phyloP scores from a whole-genome alignment of 805 yeast genomes.

The Lachancea nothofagi region DNA sequence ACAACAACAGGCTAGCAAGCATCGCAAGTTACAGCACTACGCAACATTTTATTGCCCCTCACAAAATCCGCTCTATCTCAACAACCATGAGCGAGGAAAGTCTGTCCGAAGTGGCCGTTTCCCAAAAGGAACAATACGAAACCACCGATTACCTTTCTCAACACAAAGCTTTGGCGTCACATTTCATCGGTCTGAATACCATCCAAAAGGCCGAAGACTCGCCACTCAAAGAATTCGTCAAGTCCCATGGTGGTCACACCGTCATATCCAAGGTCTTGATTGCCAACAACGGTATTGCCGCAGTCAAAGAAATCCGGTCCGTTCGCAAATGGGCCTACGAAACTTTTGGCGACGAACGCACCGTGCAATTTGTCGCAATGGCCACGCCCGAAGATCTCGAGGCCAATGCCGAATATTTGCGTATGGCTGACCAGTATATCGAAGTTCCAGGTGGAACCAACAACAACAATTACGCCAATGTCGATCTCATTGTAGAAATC shows the following conservation, averaged over 20 bases:
- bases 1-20: too few relatives aligned
- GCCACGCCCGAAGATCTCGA: conserved; percentile 99
- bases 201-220: conserved; percentile 73
- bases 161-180: conserved; percentile 49
- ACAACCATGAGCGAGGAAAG: conserved; percentile 38
- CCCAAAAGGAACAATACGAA: conserved; percentile 27
- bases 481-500: conserved; percentile 90
- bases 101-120: conserved; percentile 33
- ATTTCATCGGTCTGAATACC: conserved; percentile 80
- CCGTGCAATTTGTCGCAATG: conserved; percentile 94
- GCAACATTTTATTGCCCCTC: too few relatives aligned
- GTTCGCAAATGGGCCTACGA: conserved; percentile 99
- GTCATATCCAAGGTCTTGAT: conserved; percentile 83
- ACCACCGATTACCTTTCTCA: conserved; percentile 31
- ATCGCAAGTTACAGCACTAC: too few relatives aligned
- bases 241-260: conserved; percentile 86
- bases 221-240: conserved; percentile 75
- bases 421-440: conserved; percentile 98
- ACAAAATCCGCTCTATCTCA: too few relatives aligned
- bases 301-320: conserved; percentile 95
- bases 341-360: conserved; percentile 93
- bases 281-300: conserved; percentile 99
- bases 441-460: conserved; percentile 99
- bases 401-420: conserved; percentile 94
- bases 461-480: conserved; percentile 97